phyloP scores from a whole-genome alignment of 306 rosid species.

The Pyrus pyrifolia region DNA sequence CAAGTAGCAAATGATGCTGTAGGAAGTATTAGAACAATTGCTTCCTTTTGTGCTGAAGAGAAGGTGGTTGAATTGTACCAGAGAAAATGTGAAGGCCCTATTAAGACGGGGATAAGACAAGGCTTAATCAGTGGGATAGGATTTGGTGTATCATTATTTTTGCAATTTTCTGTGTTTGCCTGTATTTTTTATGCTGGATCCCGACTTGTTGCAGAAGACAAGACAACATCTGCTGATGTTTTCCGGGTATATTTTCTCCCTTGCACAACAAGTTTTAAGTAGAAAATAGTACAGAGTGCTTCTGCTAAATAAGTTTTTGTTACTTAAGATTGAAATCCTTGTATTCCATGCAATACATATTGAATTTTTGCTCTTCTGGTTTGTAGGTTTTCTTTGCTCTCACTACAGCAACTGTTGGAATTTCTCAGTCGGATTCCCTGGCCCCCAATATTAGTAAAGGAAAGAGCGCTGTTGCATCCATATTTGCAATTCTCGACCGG shows the following conservation, averaged over 20 bases:
- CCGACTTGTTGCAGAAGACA: slow-evolving; percentile 38
- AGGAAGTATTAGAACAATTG: slow-evolving; percentile 72
- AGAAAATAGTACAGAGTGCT: neutral
- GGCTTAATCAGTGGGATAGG: slow-evolving; percentile 48
- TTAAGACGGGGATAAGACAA: slow-evolving; percentile 36
- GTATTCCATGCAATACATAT: neutral
- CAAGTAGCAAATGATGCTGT: slow-evolving; percentile 72
- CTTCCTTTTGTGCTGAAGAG: slow-evolving; percentile 83
- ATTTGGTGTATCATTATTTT: slow-evolving; percentile 48
- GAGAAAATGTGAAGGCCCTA: slow-evolving; percentile 53
- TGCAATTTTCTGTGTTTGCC: slow-evolving; percentile 45
- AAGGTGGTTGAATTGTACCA: slow-evolving; percentile 53
- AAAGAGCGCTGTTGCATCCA: slow-evolving; percentile 29
- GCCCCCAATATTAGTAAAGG: slow-evolving; percentile 38
- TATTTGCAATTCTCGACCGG: slow-evolving; percentile 32
- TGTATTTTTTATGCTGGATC: slow-evolving; percentile 54
- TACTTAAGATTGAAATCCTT: neutral
- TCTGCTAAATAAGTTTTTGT: neutral
- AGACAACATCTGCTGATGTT: slow-evolving; percentile 43
- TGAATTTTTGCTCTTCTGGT: neutral
- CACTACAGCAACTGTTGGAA: slow-evolving; percentile 27
- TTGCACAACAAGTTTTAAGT: neutral
- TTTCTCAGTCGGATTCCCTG: slow-evolving; percentile 32
- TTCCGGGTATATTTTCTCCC: slow-evolving; percentile 27
- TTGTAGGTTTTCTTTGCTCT: slow-evolving; percentile 50